Conservation (phyloP, 768 basidiomycete genomes). For the Suillus paluster region DNA sequence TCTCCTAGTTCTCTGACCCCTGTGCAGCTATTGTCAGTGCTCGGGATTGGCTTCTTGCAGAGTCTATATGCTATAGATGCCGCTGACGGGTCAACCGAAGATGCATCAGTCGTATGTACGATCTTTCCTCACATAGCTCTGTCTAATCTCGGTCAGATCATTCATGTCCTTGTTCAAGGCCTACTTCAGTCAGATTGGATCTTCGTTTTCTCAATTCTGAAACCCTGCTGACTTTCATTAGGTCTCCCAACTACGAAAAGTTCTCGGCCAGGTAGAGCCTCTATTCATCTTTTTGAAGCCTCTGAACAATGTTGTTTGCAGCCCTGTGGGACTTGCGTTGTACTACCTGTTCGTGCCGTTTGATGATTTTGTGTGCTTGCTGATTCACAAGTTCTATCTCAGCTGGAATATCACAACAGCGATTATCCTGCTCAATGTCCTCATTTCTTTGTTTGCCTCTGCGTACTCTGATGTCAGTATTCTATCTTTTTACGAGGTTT, state of each 20-base stretch:
- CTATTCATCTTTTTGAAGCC: background rate
- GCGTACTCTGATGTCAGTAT: slow-evolving; percentile 84
- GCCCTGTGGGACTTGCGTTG: slow-evolving; percentile 63
- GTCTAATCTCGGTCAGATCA: slow-evolving; percentile 46
- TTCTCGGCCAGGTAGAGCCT: slow-evolving; percentile 50
- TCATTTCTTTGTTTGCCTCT: slow-evolving; percentile 94
- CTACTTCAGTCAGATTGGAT: slow-evolving; percentile 65
- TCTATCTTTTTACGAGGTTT: background rate
- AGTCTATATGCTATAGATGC: slow-evolving; percentile 89
- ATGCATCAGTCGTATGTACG: slow-evolving; percentile 48
- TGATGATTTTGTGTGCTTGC: slow-evolving; percentile 3
- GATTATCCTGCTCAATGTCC: slow-evolving; percentile 87
- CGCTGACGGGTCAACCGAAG: slow-evolving; percentile 78
- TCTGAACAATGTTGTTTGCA: slow-evolving; percentile 24
- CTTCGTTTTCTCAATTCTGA: slow-evolving; percentile 9
- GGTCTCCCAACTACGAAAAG: slow-evolving; percentile 69
- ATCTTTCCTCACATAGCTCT: background rate
- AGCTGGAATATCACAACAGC: slow-evolving; percentile 87
- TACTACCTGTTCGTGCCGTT: slow-evolving; percentile 71
- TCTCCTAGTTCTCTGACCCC: background rate
- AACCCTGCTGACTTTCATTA: slow-evolving; percentile 25
- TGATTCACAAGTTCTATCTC: slow-evolving; percentile 11
- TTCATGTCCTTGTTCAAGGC: slow-evolving; percentile 78
- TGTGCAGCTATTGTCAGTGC: slow-evolving; percentile 73
- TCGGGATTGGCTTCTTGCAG: slow-evolving; percentile 85